These are phyloP conservation scores for Arabidopsis lyrata DNA, from an alignment of 441 rosid genomes.

Conservation along the genomic window DNA sequence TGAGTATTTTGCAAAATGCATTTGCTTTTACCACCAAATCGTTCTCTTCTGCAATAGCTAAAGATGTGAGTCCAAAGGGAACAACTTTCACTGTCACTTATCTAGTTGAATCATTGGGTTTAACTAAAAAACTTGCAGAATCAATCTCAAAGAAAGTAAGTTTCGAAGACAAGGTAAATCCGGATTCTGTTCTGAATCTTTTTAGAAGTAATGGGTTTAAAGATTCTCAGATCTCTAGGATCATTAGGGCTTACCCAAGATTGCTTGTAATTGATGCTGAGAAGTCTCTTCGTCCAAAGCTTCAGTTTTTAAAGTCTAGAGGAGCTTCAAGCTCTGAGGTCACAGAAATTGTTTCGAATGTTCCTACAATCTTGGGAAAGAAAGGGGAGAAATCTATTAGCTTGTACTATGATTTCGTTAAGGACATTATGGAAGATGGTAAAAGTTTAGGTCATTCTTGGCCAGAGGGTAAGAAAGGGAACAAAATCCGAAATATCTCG, in stretches of 20 bases:
- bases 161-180: constrained; percentile 27
- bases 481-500: constrained; percentile 39
- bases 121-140: constrained; percentile 35
- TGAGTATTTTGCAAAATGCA: constrained; percentile 20
- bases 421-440: constrained; percentile 27
- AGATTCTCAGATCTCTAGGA: constrained; percentile 41
- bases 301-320: constrained; percentile 45
- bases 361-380: constrained; percentile 28
- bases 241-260: constrained; percentile 42
- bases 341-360: constrained; percentile 27
- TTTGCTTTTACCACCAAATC: constrained; percentile 3
- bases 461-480: constrained; percentile 18
- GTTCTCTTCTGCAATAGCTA: constrained; percentile 18
- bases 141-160: constrained; percentile 27
- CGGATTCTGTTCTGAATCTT: constrained; percentile 40
- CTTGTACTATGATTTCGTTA: constrained; percentile 29
- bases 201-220: constrained; percentile 45
- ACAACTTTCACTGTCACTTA: constrained; percentile 34
- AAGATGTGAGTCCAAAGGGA: constrained; percentile 1
- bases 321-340: constrained; percentile 45
- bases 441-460: constrained; percentile 23
- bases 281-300: constrained; percentile 46
- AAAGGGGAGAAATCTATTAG: constrained; percentile 14
- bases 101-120: constrained; percentile 47
- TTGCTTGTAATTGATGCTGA: constrained; percentile 39